Evolutionary conservation across 345 rosid species (phyloP).

Genomic region (Dovyalis caffra): DNA sequence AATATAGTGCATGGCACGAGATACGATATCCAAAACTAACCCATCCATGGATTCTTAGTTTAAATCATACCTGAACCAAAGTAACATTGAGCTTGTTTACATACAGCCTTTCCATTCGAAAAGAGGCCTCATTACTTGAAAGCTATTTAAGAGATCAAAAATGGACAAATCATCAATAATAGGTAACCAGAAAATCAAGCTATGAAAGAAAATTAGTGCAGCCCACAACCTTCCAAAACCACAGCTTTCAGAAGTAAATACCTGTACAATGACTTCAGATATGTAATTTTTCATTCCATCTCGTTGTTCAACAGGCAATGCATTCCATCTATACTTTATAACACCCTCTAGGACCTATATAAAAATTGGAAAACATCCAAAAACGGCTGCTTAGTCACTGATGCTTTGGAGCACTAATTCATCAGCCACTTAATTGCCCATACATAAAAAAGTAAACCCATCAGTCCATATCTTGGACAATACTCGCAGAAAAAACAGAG

Average conservation of each 20-base stretch:
- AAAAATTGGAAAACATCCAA: background rate
- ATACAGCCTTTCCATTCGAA: slow-evolving; percentile 82
- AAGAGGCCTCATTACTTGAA: slow-evolving; percentile 84
- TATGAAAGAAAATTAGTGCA: background rate
- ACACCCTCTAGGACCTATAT: slow-evolving; percentile 94
- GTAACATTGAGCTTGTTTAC: slow-evolving; percentile 93
- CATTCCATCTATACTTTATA: slow-evolving; percentile 98
- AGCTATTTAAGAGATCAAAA: slow-evolving; percentile 47
- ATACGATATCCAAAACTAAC: background rate
- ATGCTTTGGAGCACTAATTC: background rate
- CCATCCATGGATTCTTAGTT: background rate
- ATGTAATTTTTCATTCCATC: slow-evolving; percentile 99
- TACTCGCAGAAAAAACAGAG: background rate
- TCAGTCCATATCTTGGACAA: background rate
- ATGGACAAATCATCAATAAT: background rate
- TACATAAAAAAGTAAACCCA: background rate
- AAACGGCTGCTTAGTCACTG: background rate
- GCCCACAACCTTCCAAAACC: background rate
- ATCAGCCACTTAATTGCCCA: background rate
- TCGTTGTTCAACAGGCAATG: slow-evolving; percentile 89
- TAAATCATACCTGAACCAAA: slow-evolving; percentile 76
- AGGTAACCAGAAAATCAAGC: background rate
- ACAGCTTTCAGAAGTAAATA: slow-evolving; percentile 13
- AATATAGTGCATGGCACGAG: background rate
- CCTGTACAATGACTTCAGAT: slow-evolving; percentile 99